Base-by-base conservation (phyloP, 371 early-diverging fungal genomes). In the Mucor sp. region DNA sequence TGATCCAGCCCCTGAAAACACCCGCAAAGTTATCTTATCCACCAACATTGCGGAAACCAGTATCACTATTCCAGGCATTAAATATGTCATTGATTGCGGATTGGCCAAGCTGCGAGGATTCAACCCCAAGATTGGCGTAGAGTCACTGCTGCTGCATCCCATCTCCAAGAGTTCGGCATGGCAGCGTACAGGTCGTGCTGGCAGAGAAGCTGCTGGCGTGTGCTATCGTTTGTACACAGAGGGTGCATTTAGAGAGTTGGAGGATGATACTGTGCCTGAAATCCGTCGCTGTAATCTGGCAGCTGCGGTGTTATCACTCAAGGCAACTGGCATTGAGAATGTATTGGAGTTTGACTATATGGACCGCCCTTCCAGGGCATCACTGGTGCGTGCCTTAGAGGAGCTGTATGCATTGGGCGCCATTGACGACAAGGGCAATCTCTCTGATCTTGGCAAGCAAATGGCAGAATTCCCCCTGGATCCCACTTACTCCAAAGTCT, bases 21-120 rank as follows among this genome's bases (percentile, higher is more conserved):
- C 87, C 5, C 90, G 99, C 47, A 98, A 99, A 78, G 87, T 95
- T 57, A 94, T 99, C 30, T 88, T 99, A 9, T 91, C 99, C 2
- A 94, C 99, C 44, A 99, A 99, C 76, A 94, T 99, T 79, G 98
- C 99, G 14, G 99, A 99, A 82, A 99, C 99, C 2, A 97, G 97
- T 57, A 87, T 99, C 60, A 99, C 99, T 3, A 99, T 99, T 64
- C 96, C 97, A 67, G 97, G 98, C 39, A 94, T 99, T 60, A 94
- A 93, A 23, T 99, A 99, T 82, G 99, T 99, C 43, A 90, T 99
- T 39, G 99, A 99, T 73, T 95, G 96, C 43, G 99, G 99, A 0
- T 90, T 98, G 64, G 88, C 97, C 8, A 99, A 99, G 75, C 92
- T 96, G 69, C 98, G 97, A 80, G 97, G 95, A 25, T 96, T 94